Evolutionary conservation across 805 yeast species (phyloP).

Genomic region (Wickerhamiella dianesei): DNA sequence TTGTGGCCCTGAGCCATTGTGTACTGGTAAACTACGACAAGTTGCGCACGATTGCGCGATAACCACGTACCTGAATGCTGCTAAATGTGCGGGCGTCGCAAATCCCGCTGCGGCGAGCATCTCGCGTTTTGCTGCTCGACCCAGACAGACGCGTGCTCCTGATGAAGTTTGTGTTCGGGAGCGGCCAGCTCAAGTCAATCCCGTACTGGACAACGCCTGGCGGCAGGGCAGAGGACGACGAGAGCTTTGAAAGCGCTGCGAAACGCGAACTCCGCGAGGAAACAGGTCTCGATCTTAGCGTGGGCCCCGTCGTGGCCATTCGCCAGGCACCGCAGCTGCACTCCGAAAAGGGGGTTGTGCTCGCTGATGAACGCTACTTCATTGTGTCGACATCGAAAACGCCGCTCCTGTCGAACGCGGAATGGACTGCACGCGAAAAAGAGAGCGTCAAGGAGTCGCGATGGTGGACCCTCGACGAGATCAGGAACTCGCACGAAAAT

Average conservation of each 20-base stretch:
- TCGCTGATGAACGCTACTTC: conserved; percentile 14
- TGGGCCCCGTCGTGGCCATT: conserved; percentile 8
- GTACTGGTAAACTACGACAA: not conserved
- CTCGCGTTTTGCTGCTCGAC: conserved; percentile 13
- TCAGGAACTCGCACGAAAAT: conserved; percentile 4
- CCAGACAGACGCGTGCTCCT: conserved; percentile 8
- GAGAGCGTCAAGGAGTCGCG: conserved; percentile 3
- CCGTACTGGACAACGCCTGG: conserved; percentile 15
- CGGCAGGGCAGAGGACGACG: conserved; percentile 8
- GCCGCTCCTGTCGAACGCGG: conserved; percentile 6
- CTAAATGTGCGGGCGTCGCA: not conserved
- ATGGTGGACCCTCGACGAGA: conserved; percentile 11
- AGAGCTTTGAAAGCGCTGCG: conserved; percentile 12
- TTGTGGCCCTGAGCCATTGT: too few relatives aligned
- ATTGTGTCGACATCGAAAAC: conserved; percentile 2
- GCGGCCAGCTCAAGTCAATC: not conserved
- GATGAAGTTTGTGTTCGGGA: conserved; percentile 11
- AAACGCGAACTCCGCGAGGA: conserved; percentile 15
- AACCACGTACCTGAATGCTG: too few relatives aligned
- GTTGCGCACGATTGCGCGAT: not conserved
- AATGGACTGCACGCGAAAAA: conserved; percentile 11
- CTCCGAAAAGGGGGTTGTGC: conserved; percentile 9
- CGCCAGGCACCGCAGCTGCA: conserved; percentile 14
- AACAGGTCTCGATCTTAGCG: conserved; percentile 10
- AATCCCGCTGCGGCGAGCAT: conserved; percentile 5